Base-by-base conservation (phyloP, 2,329 filamentous ascomycete genomes). In the Domatiomyces globalis region DNA sequence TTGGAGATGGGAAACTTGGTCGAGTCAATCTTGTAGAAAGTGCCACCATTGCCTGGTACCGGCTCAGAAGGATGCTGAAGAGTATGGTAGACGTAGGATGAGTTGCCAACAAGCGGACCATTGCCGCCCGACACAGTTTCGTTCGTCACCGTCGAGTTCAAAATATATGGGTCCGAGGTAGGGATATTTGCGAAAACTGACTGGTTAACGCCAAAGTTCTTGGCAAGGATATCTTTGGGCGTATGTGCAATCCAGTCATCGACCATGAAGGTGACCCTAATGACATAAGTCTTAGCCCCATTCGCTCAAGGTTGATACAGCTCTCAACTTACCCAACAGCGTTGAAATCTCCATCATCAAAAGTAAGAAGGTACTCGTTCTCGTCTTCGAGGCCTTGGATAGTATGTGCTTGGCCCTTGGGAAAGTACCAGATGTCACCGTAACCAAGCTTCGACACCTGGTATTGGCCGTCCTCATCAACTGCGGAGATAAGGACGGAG, bases 191-290 rank as follows among this genome's bases (percentile, higher is more conserved):
- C 70, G 55, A 85, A 84, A 45, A 81, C 72, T 0, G 74, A 74
- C 19, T 73, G 71, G 47, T 77, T 70, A 18, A 85, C 72, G 19
- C 79, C 79, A 56, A 85, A 84, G 68, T 84, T 85, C 67, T 83
- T 84, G 36, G 81, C 80, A 0, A 85, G 69, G 45, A 85, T 71
- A 1, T 71, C 68, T 50, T 75, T 77, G 0, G 82, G 81, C 0
- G 81, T 85, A 61, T 84, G 81, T 0, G 75, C 68, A 36, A 85
- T 71, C 81, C 81, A 85, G 67, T 85, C 81, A 56, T 81, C 80
- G 20, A 85, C 72, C 67, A 80, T 83, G 71, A 85, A 85, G 0
- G 82, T 84, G 0, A 79, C 83, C n/a, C 78, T 77, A 45, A 45
- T 20, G 22, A 45, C 43, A n/a, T 17, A 20, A 3, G n/a, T 2